Percentiles rank a stretch among this genome's conserved stretches.
Conservation (phyloP, 805 yeast species). For the Pichia pseudocactophila region DNA sequence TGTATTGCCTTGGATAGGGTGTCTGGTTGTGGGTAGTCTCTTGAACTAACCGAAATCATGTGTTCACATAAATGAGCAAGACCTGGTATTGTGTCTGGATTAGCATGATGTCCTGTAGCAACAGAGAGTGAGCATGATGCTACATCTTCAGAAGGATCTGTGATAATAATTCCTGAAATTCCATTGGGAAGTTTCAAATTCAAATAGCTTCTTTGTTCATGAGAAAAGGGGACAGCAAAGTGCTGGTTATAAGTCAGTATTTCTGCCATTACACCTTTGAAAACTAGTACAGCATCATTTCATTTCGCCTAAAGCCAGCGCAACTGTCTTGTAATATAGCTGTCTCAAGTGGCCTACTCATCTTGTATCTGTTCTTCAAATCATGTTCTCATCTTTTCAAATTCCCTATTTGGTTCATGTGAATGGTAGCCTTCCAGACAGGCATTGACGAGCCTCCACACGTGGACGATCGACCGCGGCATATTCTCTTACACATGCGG, state of each 20-base stretch:
- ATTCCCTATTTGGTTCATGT: conserved; percentile 1
- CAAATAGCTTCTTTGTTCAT: conserved; percentile 32
- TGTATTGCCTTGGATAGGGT: conserved; percentile 36
- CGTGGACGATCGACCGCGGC: too few species aligned
- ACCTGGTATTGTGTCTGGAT: conserved; percentile 64
- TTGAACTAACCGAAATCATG: conserved; percentile 50
- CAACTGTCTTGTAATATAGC: too few species aligned
- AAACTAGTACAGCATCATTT: not conserved
- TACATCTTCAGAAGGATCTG: conserved; percentile 59
- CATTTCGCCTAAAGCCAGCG: not conserved
- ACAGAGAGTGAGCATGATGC: conserved; percentile 70
- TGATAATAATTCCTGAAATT: conserved; percentile 54
- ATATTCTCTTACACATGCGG: too few species aligned
- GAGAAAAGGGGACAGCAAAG: conserved; percentile 12
- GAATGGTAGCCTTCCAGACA: not conserved
- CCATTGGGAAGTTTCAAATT: conserved; percentile 57
- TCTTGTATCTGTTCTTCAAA: too few species aligned
- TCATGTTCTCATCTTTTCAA: not conserved
- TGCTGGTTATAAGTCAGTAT: not conserved
- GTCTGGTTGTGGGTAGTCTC: conserved; percentile 40
- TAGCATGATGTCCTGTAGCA: conserved; percentile 73
- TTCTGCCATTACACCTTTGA: not conserved
- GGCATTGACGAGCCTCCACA: too few species aligned
- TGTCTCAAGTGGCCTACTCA: not conserved
- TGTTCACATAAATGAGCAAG: conserved; percentile 90